Evolutionary conservation across 75 land plant species (phyloP).

Genomic region (Pinus taeda): DNA sequence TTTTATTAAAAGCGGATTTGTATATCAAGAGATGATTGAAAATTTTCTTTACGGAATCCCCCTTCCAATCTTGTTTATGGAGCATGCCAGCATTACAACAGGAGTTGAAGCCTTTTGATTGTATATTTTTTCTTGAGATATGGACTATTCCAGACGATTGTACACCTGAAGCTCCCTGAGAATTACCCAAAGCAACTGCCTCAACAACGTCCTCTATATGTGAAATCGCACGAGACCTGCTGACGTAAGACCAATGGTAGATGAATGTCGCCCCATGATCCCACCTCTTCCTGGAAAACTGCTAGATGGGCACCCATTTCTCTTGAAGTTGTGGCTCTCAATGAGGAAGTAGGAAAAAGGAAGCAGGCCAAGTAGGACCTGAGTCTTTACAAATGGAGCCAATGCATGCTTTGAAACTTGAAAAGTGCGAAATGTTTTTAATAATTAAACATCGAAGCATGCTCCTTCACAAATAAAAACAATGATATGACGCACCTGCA

Average conservation of each 20-base stretch:
- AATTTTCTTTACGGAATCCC: constrained; percentile 54
- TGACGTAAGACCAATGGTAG: constrained; percentile 50
- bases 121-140: constrained; percentile 31
- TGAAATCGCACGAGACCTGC: constrained; percentile 12
- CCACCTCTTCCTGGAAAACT: constrained; percentile 51
- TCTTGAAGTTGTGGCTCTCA: constrained; percentile 19
- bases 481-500: no score
- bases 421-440: constrained; percentile 75
- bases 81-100: constrained; percentile 66
- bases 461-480: constrained; percentile 50
- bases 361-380: constrained; percentile 34
- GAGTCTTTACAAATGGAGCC: constrained; percentile 71
- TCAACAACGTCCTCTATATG: constrained; percentile 28
- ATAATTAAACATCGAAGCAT: constrained; percentile 59
- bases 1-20: constrained; percentile 96
- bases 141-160: constrained; percentile 10
- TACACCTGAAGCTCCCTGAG: constrained; percentile 20
- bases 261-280: constrained; percentile 44
- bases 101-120: constrained; percentile 55
- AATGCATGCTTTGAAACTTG: constrained; percentile 89
- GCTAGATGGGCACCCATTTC: constrained; percentile 24
- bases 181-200: constrained; percentile 7
- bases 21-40: constrained; percentile 89
- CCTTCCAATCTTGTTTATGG: constrained; percentile 66
- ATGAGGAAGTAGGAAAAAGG: constrained; percentile 30